phyloP scores from a whole-genome alignment of 768 basidiomycete species.

The Atractiella rhizophila region DNA sequence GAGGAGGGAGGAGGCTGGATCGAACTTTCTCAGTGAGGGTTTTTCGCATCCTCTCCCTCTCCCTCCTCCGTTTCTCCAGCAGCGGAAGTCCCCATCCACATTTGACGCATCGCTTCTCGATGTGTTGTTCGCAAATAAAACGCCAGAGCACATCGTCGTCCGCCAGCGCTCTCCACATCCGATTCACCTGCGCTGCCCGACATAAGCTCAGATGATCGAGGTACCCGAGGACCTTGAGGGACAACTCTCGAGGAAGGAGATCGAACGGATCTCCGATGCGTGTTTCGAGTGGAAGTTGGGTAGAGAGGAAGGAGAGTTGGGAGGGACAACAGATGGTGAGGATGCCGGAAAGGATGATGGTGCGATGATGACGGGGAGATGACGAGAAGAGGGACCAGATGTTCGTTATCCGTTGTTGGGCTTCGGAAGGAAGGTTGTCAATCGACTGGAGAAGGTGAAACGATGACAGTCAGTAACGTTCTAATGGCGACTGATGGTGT shows the following conservation, averaged over 20 bases:
- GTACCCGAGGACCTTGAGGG: slow-evolving; percentile 61
- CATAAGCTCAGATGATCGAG: slow-evolving; percentile 60
- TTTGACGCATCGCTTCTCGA: slow-evolving; percentile 82
- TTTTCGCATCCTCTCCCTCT: slow-evolving; percentile 10
- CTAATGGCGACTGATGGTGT: no score
- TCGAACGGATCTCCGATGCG: slow-evolving; percentile 86
- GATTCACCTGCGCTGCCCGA: slow-evolving; percentile 66
- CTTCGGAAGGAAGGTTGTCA: slow-evolving; percentile 49
- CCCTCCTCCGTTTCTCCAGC: slow-evolving; percentile 41
- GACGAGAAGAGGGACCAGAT: slow-evolving; percentile 95
- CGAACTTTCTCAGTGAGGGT: not conserved
- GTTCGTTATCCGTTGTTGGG: slow-evolving; percentile 67
- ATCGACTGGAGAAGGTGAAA: slow-evolving; percentile 36
- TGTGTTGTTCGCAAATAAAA: slow-evolving; percentile 92
- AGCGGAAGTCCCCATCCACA: slow-evolving; percentile 94
- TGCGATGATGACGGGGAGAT: slow-evolving; percentile 66
- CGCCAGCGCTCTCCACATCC: slow-evolving; percentile 52
- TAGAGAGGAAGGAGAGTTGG: slow-evolving; percentile 81
- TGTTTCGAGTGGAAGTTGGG: slow-evolving; percentile 71
- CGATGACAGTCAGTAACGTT: no score
- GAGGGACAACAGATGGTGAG: slow-evolving; percentile 99
- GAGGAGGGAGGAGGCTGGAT: not conserved
- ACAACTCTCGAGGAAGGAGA: slow-evolving; percentile 71
- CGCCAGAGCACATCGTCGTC: slow-evolving; percentile 92
- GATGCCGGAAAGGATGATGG: slow-evolving; percentile 81